These are phyloP conservation scores for Acidomyces sp. DNA, from an alignment of 495 filamentous ascomycete genomes.

Conservation along the genomic window DNA sequence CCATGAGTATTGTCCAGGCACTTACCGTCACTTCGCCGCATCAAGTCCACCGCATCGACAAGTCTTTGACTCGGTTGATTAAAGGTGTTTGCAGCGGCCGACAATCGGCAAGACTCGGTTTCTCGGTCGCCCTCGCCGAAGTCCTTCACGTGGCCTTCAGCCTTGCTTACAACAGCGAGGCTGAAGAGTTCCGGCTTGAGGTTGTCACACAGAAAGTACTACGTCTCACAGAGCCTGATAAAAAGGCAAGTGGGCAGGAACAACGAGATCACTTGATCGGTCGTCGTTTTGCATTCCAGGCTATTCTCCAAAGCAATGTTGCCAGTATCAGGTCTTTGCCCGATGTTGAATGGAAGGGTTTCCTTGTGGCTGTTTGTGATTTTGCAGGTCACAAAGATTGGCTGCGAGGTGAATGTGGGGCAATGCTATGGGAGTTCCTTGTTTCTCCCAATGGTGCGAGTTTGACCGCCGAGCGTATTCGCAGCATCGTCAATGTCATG, in stretches of 20 bases:
- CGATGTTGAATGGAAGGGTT: conserved; percentile 44
- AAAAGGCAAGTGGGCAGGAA: conserved; percentile 41
- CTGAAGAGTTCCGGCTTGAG: conserved; percentile 33
- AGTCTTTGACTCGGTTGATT: conserved; percentile 50
- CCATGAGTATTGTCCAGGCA: conserved; percentile 28
- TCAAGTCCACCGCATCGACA: conserved; percentile 20
- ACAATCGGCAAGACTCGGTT: conserved; percentile 82
- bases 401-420: conserved; percentile 78
- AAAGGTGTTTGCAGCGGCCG: conserved; percentile 79
- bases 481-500: conserved; percentile 49
- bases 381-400: conserved; percentile 59
- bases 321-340: conserved; percentile 43
- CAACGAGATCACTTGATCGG: conserved; percentile 76
- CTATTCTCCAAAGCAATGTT: conserved; percentile 65
- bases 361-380: conserved; percentile 45
- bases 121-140: conserved; percentile 79
- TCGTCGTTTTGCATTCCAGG: conserved; percentile 71
- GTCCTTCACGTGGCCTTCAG: conserved; percentile 44
- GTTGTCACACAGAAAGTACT: conserved; percentile 45
- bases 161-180: neutral
- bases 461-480: conserved; percentile 36
- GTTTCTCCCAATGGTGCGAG: conserved; percentile 32
- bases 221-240: conserved; percentile 1
- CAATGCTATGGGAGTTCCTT: conserved; percentile 44
- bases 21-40: conserved; percentile 24